Base-by-base conservation (phyloP, 176 grass and related monocot species). In the Ensete glaucum region DNA sequence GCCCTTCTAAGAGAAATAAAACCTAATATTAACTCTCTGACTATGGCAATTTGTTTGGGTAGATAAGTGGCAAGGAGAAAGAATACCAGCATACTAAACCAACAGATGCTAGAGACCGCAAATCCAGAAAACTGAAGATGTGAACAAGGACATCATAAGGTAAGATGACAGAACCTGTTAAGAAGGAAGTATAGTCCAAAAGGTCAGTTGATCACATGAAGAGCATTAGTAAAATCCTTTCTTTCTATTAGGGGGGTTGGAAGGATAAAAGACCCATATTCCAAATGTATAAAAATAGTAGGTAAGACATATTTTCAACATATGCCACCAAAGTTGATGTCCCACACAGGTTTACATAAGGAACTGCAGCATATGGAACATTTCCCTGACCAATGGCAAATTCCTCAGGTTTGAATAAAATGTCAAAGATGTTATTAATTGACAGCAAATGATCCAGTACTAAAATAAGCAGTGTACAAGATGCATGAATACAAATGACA, bases 61-160 rank as follows among this genome's bases (percentile, higher is more conserved):
- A 43, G 64, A 73, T 0, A 79, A 58, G 9, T 62, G 27, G 25
- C 9, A 57, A 20, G 54, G 67, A 58, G 79, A 16, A 82, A 76
- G 20, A 71, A 54, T 97, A 97, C 94, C 85, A 81, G 90, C 94
- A 91, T 70, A 93, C 90, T 13, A 81, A 85, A 73, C 90, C 70
- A 5, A 78, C 90, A 67, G 88, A 81, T 71, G 86, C 81, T 79
- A 93, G 76, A 34, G 94, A 93, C 72, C 69, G 90, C 17, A 88
- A 83, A 74, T 93, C 94, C 65, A 97, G 82, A 74, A 90, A 97
- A 79, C 82, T 82, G 76, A 97, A 93, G 52, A 97, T 79, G 77
- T 91, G 88, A 55, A 88, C 50, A 81, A 97, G 94, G 19, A 93
- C 78, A 60, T 97, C 90, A 25, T 85, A 53, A 64, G 90, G 84